Conservation (phyloP, 2,329 filamentous ascomycete species). For the Trichoderma guizhouense region DNA sequence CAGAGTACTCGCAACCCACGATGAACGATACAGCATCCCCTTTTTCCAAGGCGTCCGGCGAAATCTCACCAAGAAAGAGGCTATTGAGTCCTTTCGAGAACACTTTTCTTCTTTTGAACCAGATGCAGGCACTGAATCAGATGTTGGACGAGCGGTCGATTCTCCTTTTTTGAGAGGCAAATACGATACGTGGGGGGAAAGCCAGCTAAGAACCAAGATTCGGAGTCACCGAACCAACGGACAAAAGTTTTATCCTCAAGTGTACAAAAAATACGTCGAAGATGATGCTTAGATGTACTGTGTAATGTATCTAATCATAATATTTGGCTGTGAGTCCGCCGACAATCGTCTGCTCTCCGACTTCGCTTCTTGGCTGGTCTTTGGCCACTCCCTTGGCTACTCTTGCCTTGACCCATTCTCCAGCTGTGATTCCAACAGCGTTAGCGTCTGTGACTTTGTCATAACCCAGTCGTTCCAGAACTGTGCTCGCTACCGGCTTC, state of each 20-base stretch:
- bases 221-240: constrained; percentile 50
- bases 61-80: constrained; percentile 43
- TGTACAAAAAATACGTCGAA: constrained; percentile 47
- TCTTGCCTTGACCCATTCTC: constrained; percentile 19
- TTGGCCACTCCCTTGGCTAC: constrained; percentile 12
- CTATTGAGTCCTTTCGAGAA: constrained; percentile 34
- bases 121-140: constrained; percentile 29
- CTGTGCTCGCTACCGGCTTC: constrained; percentile 29
- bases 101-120: constrained; percentile 34
- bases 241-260: constrained; percentile 43
- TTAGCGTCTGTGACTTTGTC: constrained; percentile 8
- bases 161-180: constrained; percentile 47
- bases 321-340: constrained; percentile 12
- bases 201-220: constrained; percentile 52
- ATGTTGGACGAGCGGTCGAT: constrained; percentile 40
- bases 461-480: constrained; percentile 33
- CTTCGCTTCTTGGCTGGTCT: not conserved
- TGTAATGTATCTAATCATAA: constrained; percentile 9
- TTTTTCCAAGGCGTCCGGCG: constrained; percentile 50
- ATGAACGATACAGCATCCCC: constrained; percentile 42
- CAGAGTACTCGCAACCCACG: constrained; percentile 35
- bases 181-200: constrained; percentile 55
- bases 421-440: constrained; percentile 5
- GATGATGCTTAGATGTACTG: constrained; percentile 27
- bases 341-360: constrained; percentile 6